phyloP scores from a whole-genome alignment of 306 rosid species.

The Inga laurina region DNA sequence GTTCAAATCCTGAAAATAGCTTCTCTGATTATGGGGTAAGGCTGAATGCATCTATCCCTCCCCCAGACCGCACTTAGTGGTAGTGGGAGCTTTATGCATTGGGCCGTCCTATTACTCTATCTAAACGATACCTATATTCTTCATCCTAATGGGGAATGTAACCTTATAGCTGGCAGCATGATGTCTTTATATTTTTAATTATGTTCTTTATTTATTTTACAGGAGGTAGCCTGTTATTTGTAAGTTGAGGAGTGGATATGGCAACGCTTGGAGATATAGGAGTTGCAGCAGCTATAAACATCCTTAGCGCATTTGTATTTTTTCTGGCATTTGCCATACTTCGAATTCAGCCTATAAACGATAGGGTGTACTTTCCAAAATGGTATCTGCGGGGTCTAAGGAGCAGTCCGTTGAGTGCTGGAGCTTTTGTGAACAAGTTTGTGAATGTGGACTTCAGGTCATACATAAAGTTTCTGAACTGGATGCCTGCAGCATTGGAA shows the following conservation, averaged over 20 bases:
- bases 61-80: too few relatives aligned
- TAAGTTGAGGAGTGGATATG: conserved; percentile 42
- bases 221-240: conserved; percentile 33
- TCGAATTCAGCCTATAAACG: conserved; percentile 92
- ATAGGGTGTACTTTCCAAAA: conserved; percentile 96
- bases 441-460: conserved; percentile 90
- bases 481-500: conserved; percentile 93
- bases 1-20: too few relatives aligned
- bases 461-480: conserved; percentile 70
- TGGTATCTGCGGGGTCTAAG: conserved; percentile 95
- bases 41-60: too few relatives aligned
- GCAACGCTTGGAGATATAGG: conserved; percentile 83
- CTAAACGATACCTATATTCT: neutral
- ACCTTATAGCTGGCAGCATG: neutral
- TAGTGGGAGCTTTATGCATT: too few relatives aligned
- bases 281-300: conserved; percentile 85
- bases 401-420: conserved; percentile 67
- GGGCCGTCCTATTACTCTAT: neutral
- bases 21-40: too few relatives aligned
- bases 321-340: conserved; percentile 79
- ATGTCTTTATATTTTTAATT: neutral
- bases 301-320: conserved; percentile 76
- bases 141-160: neutral
- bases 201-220: conserved; percentile 27
- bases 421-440: conserved; percentile 71